These are phyloP conservation scores for Candida insectalens DNA, from an alignment of 805 yeast species.

Conservation along the genomic window DNA sequence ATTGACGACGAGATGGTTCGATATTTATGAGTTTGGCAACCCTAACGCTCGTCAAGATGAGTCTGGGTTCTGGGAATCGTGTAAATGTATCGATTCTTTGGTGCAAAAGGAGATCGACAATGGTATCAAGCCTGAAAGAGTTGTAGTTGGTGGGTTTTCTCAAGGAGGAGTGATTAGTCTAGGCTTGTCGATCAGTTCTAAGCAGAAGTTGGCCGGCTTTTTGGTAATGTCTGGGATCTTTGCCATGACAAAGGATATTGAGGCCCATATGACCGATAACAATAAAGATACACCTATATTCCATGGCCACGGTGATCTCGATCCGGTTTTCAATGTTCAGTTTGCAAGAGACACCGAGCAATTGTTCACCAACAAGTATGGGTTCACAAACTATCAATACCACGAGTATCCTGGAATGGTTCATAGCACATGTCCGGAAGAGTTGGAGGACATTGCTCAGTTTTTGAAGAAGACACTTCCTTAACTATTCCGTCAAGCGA, in stretches of 20 bases:
- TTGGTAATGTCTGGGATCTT: slow-evolving; percentile 71
- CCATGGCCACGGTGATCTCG: slow-evolving; percentile 81
- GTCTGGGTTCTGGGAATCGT: slow-evolving; percentile 42
- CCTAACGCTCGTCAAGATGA: slow-evolving; percentile 38
- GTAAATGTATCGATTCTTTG: slow-evolving; percentile 33
- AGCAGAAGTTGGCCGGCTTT: slow-evolving; percentile 67
- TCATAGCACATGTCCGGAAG: slow-evolving; percentile 63
- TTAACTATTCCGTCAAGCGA: background rate
- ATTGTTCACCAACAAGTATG: slow-evolving; percentile 32
- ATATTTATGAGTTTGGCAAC: slow-evolving; percentile 48
- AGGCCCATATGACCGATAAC: slow-evolving; percentile 16
- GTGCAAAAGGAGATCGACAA: slow-evolving; percentile 43
- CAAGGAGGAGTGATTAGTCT: slow-evolving; percentile 85
- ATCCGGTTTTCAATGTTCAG: slow-evolving; percentile 46
- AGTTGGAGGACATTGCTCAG: slow-evolving; percentile 42
- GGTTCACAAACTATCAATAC: slow-evolving; percentile 37
- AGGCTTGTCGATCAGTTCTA: slow-evolving; percentile 45
- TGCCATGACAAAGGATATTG: slow-evolving; percentile 25
- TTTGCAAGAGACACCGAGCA: slow-evolving; percentile 32
- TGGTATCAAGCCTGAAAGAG: slow-evolving; percentile 52
- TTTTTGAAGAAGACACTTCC: slow-evolving; percentile 31
- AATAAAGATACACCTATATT: slow-evolving; percentile 68
- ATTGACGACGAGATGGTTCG: slow-evolving; percentile 82
- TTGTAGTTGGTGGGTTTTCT: slow-evolving; percentile 90
- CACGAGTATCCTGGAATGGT: slow-evolving; percentile 51